These are phyloP conservation scores for Chlamydomonas sphaeroides DNA, from an alignment of 139 green algal genomes.

Conservation along the genomic window DNA sequence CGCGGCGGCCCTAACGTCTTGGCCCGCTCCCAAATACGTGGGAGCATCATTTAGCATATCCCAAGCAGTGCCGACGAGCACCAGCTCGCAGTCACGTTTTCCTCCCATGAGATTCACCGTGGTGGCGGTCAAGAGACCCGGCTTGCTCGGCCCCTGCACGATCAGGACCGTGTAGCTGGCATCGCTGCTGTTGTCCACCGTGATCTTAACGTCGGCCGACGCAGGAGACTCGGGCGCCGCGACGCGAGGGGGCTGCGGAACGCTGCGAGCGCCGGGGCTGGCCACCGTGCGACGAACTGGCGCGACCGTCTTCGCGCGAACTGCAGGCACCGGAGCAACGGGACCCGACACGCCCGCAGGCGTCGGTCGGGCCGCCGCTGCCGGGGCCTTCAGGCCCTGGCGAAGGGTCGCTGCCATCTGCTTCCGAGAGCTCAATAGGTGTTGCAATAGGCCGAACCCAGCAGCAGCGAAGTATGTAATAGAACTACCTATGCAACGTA, in stretches of 20 bases:
- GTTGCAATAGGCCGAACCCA: too few relatives aligned
- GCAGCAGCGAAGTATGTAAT: too few relatives aligned
- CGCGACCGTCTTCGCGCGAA: not conserved
- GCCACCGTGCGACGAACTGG: constrained; percentile 13
- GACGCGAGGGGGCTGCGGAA: not conserved
- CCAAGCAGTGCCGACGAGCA: too few relatives aligned
- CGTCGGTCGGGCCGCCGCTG: too few relatives aligned
- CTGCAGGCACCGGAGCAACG: not conserved
- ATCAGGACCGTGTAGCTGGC: constrained; percentile 69
- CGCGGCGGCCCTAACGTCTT: not conserved
- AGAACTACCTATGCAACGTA: too few relatives aligned
- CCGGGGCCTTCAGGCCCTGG: too few relatives aligned
- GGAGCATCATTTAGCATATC: too few relatives aligned
- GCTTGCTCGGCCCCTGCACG: constrained; percentile 66
- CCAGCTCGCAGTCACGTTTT: constrained; percentile 33
- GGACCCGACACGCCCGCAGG: not conserved
- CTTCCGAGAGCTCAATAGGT: too few relatives aligned
- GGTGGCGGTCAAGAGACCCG: constrained; percentile 81
- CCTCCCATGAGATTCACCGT: constrained; percentile 60
- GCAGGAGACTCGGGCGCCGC: constrained; percentile 16
- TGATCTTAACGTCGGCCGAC: constrained; percentile 25
- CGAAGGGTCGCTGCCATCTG: too few relatives aligned
- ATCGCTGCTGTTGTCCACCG: constrained; percentile 66
- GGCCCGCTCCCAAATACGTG: too few relatives aligned
- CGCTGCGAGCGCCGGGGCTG: not conserved